Percentiles rank a stretch among this genome's conserved stretches.
Evolutionary conservation across 345 rosid genomes (phyloP).

Genomic region (Populus alba): DNA sequence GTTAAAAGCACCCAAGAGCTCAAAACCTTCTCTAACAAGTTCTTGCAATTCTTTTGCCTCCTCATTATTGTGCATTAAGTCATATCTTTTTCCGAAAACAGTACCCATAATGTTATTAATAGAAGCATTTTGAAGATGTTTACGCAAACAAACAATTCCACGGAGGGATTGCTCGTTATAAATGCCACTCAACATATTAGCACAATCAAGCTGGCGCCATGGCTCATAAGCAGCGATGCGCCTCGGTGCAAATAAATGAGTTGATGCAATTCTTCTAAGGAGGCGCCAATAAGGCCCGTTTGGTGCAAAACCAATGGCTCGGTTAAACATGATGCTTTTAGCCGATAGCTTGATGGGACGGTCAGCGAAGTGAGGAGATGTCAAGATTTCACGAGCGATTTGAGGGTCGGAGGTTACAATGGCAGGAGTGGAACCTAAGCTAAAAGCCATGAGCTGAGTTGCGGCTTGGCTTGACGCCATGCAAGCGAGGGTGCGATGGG

Average conservation of each 20-base stretch:
- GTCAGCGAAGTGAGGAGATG: slow-evolving; percentile 38
- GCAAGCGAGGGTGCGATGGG: slow-evolving; percentile 45
- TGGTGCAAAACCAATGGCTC: slow-evolving; percentile 62
- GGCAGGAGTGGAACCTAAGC: slow-evolving; percentile 44
- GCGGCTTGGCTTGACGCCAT: slow-evolving; percentile 29
- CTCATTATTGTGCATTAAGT: not conserved
- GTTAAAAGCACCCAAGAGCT: slow-evolving; percentile 55
- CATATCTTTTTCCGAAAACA: slow-evolving; percentile 52
- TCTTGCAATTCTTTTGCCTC: slow-evolving; percentile 34
- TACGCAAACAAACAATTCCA: slow-evolving; percentile 32
- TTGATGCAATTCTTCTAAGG: slow-evolving; percentile 41
- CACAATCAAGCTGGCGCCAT: slow-evolving; percentile 38
- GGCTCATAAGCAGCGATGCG: slow-evolving; percentile 48
- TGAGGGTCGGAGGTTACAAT: slow-evolving; percentile 43
- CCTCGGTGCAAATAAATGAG: slow-evolving; percentile 42
- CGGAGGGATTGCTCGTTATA: slow-evolving; percentile 20
- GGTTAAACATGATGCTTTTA: slow-evolving; percentile 45
- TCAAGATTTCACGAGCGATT: slow-evolving; percentile 45
- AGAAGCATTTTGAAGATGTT: slow-evolving; percentile 47
- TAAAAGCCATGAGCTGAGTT: slow-evolving; percentile 53
- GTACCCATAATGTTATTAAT: slow-evolving; percentile 54
- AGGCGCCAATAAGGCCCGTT: slow-evolving; percentile 51
- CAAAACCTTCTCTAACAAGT: slow-evolving; percentile 55
- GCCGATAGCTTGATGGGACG: slow-evolving; percentile 49
- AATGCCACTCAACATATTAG: slow-evolving; percentile 25